Evolutionary conservation across 768 basidiomycete species (phyloP), one percentile per base, ranked within the genome.

Genomic region (Tremella yokohamensis): DNA sequence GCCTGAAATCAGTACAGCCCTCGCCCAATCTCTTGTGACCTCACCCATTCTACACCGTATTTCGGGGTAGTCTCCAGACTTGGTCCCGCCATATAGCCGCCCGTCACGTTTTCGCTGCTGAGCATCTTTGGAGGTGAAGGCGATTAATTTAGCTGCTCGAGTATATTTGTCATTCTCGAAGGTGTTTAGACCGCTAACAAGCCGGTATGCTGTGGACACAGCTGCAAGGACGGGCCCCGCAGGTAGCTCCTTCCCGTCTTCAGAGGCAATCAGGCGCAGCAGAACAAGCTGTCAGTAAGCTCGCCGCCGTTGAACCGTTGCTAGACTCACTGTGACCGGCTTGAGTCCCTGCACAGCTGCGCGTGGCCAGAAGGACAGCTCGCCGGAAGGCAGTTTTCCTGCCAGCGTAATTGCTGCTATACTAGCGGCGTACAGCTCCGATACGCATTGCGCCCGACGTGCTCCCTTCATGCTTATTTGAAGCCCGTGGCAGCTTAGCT

Each of bases 71-170:
- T 45, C 22, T 4, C 22, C 42, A n/a, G 42, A 22, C n/a, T 45
- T n/a, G 6, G n/a, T 6, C 15, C n/a, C n/a, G 22, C 42, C 42
- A 15, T 45, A 45, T 16, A 45, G 22, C 42, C 42, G 4, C n/a
- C 42, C 42, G 8, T 45, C 42, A 18, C 15, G n/a, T 22, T 22
- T 45, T 16, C 42, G n/a, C 42, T n/a, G n/a, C 15, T 45, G 42
- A 18, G 42, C 42, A 22, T 45, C 42, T 45, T 45, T 45, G 7
- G 42, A 45, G 42, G 42, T 45, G 42, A 45, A 45, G n/a, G 42
- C 42, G 15, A 45, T 22, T 16, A 45, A 45, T 16, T 45, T 45
- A 15, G 42, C n/a, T 6, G 42, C n/a, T 45, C 42, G 42, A 45
- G 42, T 18, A 16, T 45, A 22, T 15, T 45, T 45, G 42, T 45